Conservation (phyloP, 2,329 filamentous ascomycete genomes). For the Colletotrichum theobromicola region DNA sequence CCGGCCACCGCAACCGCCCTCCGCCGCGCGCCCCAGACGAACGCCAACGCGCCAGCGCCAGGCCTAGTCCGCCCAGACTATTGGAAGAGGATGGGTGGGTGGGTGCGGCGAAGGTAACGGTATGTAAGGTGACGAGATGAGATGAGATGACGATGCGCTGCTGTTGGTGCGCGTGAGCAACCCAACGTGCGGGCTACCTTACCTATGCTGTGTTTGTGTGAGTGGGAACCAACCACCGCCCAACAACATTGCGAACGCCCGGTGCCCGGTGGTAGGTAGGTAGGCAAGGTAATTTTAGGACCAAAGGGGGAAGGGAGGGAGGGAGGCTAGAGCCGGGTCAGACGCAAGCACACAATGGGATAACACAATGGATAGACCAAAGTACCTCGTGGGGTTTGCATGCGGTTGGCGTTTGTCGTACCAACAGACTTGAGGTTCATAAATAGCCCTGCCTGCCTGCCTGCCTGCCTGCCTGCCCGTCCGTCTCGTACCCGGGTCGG, state of each 20-base stretch:
- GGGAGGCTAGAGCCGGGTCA: background rate
- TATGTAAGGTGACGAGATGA: background rate
- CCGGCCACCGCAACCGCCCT: background rate
- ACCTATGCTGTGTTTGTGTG: background rate
- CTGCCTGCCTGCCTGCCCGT: background rate
- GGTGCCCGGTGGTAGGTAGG: background rate
- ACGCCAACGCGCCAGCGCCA: background rate
- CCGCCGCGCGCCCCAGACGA: background rate
- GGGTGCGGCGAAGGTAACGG: background rate
- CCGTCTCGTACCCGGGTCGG: background rate
- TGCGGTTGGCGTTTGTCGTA: background rate
- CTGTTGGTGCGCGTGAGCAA: background rate
- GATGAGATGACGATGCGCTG: background rate
- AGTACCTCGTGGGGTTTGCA: background rate
- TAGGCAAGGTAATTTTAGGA: background rate
- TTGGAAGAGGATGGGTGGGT: background rate
- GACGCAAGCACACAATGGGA: background rate
- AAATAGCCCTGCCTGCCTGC: background rate
- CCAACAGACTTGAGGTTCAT: background rate
- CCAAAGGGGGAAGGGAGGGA: background rate
- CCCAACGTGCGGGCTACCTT: no score
- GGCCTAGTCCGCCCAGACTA: background rate
- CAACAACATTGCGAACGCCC: background rate
- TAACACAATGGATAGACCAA: background rate
- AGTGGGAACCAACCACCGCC: background rate